phyloP scores from a whole-genome alignment of 768 basidiomycete species.

The Mycena latifolia region DNA sequence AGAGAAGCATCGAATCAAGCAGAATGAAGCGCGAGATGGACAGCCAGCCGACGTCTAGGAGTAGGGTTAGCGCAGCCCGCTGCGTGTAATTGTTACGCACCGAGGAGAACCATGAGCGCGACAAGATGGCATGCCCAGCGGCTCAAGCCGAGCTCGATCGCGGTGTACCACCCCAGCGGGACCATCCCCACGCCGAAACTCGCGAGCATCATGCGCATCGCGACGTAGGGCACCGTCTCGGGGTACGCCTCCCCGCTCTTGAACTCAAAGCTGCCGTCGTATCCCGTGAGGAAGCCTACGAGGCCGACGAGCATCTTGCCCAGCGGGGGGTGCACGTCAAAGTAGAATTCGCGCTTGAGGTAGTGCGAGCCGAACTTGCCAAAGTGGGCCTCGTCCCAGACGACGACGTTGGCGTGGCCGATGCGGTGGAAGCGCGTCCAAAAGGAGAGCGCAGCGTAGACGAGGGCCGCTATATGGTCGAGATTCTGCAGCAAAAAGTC shows the following conservation, averaged over 20 bases:
- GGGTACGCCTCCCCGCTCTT: conserved; percentile 92
- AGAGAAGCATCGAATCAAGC: conserved; percentile 96
- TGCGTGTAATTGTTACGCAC: conserved; percentile 57
- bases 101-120: conserved; percentile 92
- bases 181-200: conserved; percentile 96
- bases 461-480: conserved; percentile 79
- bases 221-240: conserved; percentile 88
- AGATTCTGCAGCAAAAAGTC: conserved; percentile 85
- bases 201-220: conserved; percentile 96
- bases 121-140: conserved; percentile 91
- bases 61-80: not conserved
- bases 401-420: conserved; percentile 85
- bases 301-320: conserved; percentile 99
- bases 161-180: conserved; percentile 98
- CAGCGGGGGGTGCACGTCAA: conserved; percentile 98
- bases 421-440: conserved; percentile 96
- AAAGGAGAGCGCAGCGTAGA: conserved; percentile 95
- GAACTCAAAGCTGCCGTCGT: conserved; percentile 93
- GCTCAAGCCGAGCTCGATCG: conserved; percentile 93
- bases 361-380: conserved; percentile 99
- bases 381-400: conserved; percentile 99
- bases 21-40: conserved; percentile 98
- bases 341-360: conserved; percentile 98
- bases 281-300: conserved; percentile 90
- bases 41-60: conserved; percentile 92